Evolutionary conservation across 177 flowering plant species (phyloP).

Genomic region (Telopea speciosissima): DNA sequence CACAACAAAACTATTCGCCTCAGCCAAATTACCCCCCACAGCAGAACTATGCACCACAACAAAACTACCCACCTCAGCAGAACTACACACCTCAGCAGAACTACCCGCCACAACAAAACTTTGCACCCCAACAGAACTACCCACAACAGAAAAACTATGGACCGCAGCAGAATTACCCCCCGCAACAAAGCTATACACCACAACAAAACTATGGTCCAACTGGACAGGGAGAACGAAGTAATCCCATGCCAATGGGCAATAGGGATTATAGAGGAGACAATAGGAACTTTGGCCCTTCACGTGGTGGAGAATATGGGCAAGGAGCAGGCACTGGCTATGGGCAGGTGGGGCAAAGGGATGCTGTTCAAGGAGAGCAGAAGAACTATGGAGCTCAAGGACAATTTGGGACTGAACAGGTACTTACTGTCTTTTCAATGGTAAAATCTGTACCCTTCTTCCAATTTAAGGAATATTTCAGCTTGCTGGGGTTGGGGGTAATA

Average conservation of each 20-base stretch:
- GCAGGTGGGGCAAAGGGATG: constrained; percentile 21
- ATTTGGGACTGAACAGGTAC: constrained; percentile 21
- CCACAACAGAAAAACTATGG: constrained; percentile 5
- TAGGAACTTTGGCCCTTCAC: constrained; percentile 25
- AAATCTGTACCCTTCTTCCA: not conserved
- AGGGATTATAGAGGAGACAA: constrained; percentile 20
- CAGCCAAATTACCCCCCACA: not conserved
- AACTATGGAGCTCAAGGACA: constrained; percentile 17
- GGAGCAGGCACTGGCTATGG: constrained; percentile 23
- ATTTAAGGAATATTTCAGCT: too few species aligned
- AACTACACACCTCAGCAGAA: constrained; percentile 15
- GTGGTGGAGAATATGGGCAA: constrained; percentile 27
- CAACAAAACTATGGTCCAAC: constrained; percentile 19
- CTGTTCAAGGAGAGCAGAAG: constrained; percentile 22
- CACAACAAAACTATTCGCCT: constrained; percentile 1
- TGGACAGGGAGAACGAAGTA: constrained; percentile 25
- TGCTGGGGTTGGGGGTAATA: too few species aligned
- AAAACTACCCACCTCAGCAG: constrained; percentile 6
- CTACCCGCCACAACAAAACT: not conserved
- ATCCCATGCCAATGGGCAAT: constrained; percentile 14
- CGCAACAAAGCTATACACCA: not conserved
- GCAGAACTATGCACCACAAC: constrained; percentile 12
- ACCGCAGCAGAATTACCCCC: constrained; percentile 16
- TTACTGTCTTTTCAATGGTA: constrained; percentile 2
- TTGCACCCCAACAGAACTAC: not conserved